phyloP scores from a whole-genome alignment of 2,329 filamentous ascomycete species.

The Aureobasidium melanogenum region DNA sequence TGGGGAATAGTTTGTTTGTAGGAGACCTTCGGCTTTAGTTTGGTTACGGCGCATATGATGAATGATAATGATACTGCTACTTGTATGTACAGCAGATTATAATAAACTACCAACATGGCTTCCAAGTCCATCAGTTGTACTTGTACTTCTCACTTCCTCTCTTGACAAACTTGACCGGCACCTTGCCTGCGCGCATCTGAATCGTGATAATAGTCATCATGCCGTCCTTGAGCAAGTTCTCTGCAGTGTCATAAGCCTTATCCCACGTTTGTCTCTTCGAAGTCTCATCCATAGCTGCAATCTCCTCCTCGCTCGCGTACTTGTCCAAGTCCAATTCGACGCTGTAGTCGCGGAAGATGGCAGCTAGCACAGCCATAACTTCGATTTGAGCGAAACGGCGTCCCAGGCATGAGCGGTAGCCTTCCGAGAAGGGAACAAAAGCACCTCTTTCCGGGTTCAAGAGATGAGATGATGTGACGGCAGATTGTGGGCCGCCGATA shows the following conservation, averaged over 20 bases:
- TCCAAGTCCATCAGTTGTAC: conserved; percentile 11
- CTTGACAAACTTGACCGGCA: conserved; percentile 60
- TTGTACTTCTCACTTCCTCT: conserved; percentile 61
- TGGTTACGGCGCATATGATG: not conserved
- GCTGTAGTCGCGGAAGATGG: conserved; percentile 49
- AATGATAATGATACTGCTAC: not conserved
- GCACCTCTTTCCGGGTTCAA: conserved; percentile 48
- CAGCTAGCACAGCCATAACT: conserved; percentile 44
- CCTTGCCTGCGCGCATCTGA: conserved; percentile 54
- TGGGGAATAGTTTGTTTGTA: no score
- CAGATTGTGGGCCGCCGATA: conserved; percentile 48
- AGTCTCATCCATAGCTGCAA: conserved; percentile 43
- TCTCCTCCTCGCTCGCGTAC: conserved; percentile 37
- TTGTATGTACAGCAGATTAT: not conserved
- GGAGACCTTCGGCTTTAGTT: no score
- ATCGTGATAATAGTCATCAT: conserved; percentile 60
- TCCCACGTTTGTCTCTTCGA: conserved; percentile 50
- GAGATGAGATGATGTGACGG: conserved; percentile 52
- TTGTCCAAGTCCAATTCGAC: conserved; percentile 59
- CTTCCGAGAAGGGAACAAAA: conserved; percentile 48
- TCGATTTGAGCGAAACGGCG: conserved; percentile 50
- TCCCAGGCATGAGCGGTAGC: conserved; percentile 47
- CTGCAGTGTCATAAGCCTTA: conserved; percentile 49
- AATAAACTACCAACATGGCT: no score
- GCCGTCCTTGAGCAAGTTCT: conserved; percentile 43